Evolutionary conservation across 176 grass and related monocot genomes (phyloP).

Genomic region (Puccinellia tenuiflora): DNA sequence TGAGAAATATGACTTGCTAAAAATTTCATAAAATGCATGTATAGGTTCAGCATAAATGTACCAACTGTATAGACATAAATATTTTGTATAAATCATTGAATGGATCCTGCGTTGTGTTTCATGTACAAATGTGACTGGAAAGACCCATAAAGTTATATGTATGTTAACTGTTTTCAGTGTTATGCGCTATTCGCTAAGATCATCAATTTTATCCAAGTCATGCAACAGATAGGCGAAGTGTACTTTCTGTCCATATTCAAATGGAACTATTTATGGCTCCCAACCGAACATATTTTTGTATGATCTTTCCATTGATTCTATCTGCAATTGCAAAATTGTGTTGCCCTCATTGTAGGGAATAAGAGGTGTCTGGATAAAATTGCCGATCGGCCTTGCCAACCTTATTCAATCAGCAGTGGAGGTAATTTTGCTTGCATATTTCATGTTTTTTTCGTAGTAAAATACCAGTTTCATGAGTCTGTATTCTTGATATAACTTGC

Average conservation of each 20-base stretch:
- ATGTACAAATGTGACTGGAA: neutral
- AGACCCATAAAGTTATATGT: neutral
- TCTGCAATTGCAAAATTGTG: neutral
- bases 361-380: conserved; percentile 91
- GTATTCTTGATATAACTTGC: neutral
- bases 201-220: neutral
- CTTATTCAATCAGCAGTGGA: conserved; percentile 81
- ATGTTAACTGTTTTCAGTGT: neutral
- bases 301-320: neutral
- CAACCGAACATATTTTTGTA: neutral
- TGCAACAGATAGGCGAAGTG: neutral
- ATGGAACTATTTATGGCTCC: neutral
- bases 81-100: neutral
- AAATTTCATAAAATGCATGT: neutral
- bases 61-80: neutral
- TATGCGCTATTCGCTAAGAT: neutral
- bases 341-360: conserved; percentile 53
- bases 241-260: neutral
- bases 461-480: neutral
- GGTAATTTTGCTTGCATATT: conserved; percentile 47
- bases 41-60: neutral
- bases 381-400: conserved; percentile 76
- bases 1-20: neutral
- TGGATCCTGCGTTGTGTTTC: neutral
- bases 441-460: neutral